Percentiles rank a stretch among this genome's conserved stretches.
These are phyloP conservation scores for Candida sp. DNA, from an alignment of 1,139 yeast genomes.

Conservation along the genomic window DNA sequence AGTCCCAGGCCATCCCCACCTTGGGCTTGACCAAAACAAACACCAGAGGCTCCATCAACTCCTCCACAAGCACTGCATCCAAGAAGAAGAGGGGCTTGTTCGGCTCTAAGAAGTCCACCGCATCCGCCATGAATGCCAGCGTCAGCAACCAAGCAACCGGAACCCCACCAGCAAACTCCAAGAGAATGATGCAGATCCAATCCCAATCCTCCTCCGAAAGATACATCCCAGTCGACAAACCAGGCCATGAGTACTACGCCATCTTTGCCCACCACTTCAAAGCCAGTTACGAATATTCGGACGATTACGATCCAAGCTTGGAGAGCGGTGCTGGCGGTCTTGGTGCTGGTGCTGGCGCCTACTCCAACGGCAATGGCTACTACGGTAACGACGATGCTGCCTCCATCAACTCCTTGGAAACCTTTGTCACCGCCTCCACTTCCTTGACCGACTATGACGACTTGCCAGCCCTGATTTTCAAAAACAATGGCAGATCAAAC, in stretches of 20 bases:
- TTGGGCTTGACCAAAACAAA: constrained; percentile 29
- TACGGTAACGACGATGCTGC: constrained; percentile 20
- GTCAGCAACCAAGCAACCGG: constrained; percentile 14
- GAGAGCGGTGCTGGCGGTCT: constrained; percentile 7
- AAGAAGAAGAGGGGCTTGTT: constrained; percentile 26
- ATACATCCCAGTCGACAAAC: constrained; percentile 28
- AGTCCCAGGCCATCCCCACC: constrained; percentile 19
- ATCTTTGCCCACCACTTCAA: constrained; percentile 29
- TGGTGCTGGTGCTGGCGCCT: constrained; percentile 6
- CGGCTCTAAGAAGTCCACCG: constrained; percentile 17
- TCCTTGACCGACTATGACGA: constrained; percentile 29
- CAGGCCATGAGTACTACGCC: constrained; percentile 25
- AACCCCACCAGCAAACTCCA: constrained; percentile 21
- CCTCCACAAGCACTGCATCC: constrained; percentile 24
- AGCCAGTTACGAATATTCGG: constrained; percentile 25
- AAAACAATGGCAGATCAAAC: constrained; percentile 8
- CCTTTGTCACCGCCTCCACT: constrained; percentile 44
- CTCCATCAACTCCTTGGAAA: constrained; percentile 31
- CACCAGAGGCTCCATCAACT: constrained; percentile 32
- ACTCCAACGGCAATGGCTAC: constrained; percentile 13
- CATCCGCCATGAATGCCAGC: constrained; percentile 14
- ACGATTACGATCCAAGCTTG: constrained; percentile 20
- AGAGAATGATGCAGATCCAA: constrained; percentile 35
- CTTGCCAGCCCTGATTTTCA: constrained; percentile 14
- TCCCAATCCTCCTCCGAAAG: constrained; percentile 32